Conservation (phyloP, 805 yeast species). For the Metschnikowia colocasiae region DNA sequence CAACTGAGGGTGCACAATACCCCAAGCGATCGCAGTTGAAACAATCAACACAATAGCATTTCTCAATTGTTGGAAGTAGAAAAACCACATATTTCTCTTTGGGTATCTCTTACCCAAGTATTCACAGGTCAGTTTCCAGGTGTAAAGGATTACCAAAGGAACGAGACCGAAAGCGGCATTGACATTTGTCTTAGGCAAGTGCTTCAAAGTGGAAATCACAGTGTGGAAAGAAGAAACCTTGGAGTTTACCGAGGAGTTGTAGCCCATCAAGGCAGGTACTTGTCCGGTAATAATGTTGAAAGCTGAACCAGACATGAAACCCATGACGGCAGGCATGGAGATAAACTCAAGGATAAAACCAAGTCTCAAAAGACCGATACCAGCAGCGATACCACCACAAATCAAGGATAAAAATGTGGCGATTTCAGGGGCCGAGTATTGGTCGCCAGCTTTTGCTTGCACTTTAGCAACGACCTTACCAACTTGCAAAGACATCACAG, state of each 20-base stretch:
- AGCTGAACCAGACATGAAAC: conserved; percentile 95
- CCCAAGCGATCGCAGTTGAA: conserved; percentile 81
- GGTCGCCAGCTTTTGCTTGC: conserved; percentile 38
- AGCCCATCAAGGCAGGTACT: conserved; percentile 84
- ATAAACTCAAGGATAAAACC: conserved; percentile 89
- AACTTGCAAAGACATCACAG: conserved; percentile 88
- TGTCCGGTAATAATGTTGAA: conserved; percentile 79
- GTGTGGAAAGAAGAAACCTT: conserved; percentile 67
- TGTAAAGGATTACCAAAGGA: conserved; percentile 64
- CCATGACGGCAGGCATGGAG: conserved; percentile 87
- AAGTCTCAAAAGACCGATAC: conserved; percentile 74
- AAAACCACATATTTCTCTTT: conserved; percentile 51
- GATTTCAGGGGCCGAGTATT: conserved; percentile 60
- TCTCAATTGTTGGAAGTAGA: conserved; percentile 73
- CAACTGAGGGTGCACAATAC: conserved; percentile 51
- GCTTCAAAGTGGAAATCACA: conserved; percentile 66
- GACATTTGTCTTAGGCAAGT: conserved; percentile 60
- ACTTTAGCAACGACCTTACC: conserved; percentile 72
- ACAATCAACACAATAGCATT: conserved; percentile 78
- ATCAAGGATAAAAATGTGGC: conserved; percentile 77
- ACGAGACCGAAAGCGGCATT: conserved; percentile 91
- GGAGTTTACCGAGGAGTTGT: conserved; percentile 60
- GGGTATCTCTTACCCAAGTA: conserved; percentile 63
- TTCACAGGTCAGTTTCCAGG: conserved; percentile 64
- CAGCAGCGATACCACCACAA: conserved; percentile 83